Base-by-base conservation (phyloP, 371 early-diverging fungal genomes). In the Lichtheimia hyalospora region DNA sequence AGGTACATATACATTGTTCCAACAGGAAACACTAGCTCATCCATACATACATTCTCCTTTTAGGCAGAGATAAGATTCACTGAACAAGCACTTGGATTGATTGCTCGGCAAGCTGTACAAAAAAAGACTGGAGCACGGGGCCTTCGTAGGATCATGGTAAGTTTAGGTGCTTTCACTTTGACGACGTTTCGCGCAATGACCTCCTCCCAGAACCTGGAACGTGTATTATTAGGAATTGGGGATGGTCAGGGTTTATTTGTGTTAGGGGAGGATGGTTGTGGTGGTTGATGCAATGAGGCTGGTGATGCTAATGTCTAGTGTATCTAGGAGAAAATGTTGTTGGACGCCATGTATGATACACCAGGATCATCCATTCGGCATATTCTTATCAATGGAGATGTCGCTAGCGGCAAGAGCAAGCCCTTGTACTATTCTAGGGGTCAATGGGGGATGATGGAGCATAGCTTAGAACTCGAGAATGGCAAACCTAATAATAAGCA, bases 91-190 rank as follows among this genome's bases (percentile, higher is more conserved):
- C 77, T 93, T 5, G 62, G 67, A 23, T 60, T 71, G 8, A 87
- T 92, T 61, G 92, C 91, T 10, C 73, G 77, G 39, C 75, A 82
- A 54, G 92, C 91, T 2, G 83, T 86, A 12, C 77, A 81, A 56
- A 90, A 88, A 66, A 84, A 89, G 58, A 91, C 91, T 0, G 93
- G 93, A 4, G 93, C 93, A 8, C 79, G 93, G 18, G 93, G 93
- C 1, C 73, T 93, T 42, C 82, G 92, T 12, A 70, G 90, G 1
- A 89, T 92, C 52, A 87, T 92, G 88, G 83, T 76, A 75, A 52
- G 34, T 34, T 34, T 34, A 10, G 34, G 2, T 34, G 10, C 2
- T 4, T 34, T 8, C 2, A 8, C 34, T 34, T 34, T 34, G 34
- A 34, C 34, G 34, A 34, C 34, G 10, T 34, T 10, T 3, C 27